Evolutionary conservation across 352 stramenopile species (phyloP).

Genomic region (Globisporangium mamillatum): DNA sequence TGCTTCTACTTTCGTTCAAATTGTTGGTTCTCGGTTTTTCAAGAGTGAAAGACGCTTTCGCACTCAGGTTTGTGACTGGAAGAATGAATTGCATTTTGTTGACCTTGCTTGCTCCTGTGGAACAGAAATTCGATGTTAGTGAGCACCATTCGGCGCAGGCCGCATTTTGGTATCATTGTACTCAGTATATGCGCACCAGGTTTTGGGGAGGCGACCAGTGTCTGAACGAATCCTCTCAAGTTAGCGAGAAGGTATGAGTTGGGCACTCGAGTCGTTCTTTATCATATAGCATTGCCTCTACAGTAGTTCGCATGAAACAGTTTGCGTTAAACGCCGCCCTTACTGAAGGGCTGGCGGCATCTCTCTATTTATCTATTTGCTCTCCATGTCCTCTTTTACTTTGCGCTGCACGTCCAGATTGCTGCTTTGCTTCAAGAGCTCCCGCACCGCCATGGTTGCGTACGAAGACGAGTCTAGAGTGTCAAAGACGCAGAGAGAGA

Average conservation of each 20-base stretch:
- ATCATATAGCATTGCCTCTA: not conserved
- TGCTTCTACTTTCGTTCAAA: too few relatives aligned
- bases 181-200: not conserved
- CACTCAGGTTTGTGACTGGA: too few relatives aligned
- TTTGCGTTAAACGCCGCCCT: not conserved
- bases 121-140: too few relatives aligned
- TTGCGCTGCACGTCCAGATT: slow-evolving; percentile 52
- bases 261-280: not conserved
- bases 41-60: too few relatives aligned
- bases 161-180: too few relatives aligned
- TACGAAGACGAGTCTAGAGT: slow-evolving; percentile 84
- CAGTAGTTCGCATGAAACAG: not conserved
- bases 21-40: too few relatives aligned
- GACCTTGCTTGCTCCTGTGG: too few relatives aligned
- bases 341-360: not conserved
- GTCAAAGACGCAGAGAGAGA: too few relatives aligned
- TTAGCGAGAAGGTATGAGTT: not conserved
- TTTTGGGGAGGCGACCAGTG: not conserved
- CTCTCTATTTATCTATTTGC: slow-evolving; percentile 3
- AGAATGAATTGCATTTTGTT: too few relatives aligned
- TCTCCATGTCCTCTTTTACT: slow-evolving; percentile 17
- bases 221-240: not conserved
- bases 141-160: too few relatives aligned
- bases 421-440: slow-evolving; percentile 95
- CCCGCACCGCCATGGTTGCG: slow-evolving; percentile 94